A percentile compares a stretch with the other conserved stretches of the same genome.
phyloP scores from a whole-genome alignment of 2,329 filamentous ascomycete genomes.

The Dactylonectria macrodidyma region DNA sequence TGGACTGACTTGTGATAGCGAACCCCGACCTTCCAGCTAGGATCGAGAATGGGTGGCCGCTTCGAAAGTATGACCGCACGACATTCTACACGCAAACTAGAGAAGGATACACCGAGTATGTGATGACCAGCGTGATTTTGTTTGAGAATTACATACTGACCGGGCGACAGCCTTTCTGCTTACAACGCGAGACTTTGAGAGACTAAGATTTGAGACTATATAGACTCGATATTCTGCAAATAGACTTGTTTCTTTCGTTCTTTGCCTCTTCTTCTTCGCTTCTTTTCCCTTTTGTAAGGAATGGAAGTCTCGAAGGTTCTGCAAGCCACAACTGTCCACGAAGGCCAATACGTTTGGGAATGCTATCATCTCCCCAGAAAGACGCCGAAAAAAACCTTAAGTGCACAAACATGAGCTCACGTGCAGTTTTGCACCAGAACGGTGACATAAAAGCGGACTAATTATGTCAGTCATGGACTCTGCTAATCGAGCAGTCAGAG shows the following conservation, averaged over 20 bases:
- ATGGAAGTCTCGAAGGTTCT: too few species aligned
- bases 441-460: too few species aligned
- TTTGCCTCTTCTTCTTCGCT: too few species aligned
- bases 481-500: too few species aligned
- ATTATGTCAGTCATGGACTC: too few species aligned
- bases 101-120: constrained; percentile 44
- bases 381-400: too few species aligned
- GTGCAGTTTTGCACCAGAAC: too few species aligned
- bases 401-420: too few species aligned
- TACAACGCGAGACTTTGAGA: constrained; percentile 33
- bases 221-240: background rate
- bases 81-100: constrained; percentile 39
- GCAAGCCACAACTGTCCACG: too few species aligned
- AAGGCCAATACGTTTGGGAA: too few species aligned
- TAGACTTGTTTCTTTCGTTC: background rate
- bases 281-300: too few species aligned
- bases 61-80: constrained; percentile 41
- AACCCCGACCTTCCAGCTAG: constrained; percentile 45
- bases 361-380: too few species aligned
- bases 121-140: background rate
- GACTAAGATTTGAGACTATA: background rate
- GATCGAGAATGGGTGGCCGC: constrained; percentile 44
- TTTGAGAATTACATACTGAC: constrained; percentile 17
- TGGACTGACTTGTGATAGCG: constrained; percentile 33
- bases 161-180: constrained; percentile 29